Evolutionary conservation across 129 eudicot species (phyloP).

Genomic region (Dittrichia graveolens): DNA sequence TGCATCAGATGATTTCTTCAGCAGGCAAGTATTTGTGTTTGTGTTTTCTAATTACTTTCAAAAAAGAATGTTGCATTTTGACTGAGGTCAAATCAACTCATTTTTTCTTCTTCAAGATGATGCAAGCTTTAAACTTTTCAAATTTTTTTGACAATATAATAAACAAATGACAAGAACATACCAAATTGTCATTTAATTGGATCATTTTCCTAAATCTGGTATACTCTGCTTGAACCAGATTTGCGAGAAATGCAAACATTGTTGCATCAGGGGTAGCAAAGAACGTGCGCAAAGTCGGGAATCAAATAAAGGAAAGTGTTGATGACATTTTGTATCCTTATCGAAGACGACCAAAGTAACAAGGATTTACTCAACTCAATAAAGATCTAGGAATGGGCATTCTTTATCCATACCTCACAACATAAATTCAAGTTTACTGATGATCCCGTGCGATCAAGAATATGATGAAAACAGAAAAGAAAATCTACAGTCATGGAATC

Average conservation of each 20-base stretch:
- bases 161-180: too few species aligned
- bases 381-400: constrained; percentile 21
- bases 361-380: neutral
- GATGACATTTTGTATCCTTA: constrained; percentile 81
- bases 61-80: neutral
- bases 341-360: constrained; percentile 77
- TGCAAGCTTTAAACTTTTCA: neutral
- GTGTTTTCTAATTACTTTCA: constrained; percentile 9
- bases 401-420: constrained; percentile 24
- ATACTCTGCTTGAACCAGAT: constrained; percentile 47
- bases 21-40: constrained; percentile 56
- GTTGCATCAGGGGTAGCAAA: constrained; percentile 92
- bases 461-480: constrained; percentile 7
- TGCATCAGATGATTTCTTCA: constrained; percentile 71
- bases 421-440: constrained; percentile 3
- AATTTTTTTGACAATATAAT: too few species aligned
- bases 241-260: constrained; percentile 74
- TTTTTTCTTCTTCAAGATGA: constrained; percentile 14
- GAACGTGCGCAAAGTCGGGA: constrained; percentile 72
- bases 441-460: constrained; percentile 21
- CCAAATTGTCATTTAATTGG: neutral
- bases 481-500: constrained; percentile 15
- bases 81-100: constrained; percentile 11
- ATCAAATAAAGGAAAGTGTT: constrained; percentile 67
- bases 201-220: neutral